These are phyloP conservation scores for Marchantia paleacea DNA, from an alignment of 225 moss, liverwort and hornwort genomes.

Conservation along the genomic window DNA sequence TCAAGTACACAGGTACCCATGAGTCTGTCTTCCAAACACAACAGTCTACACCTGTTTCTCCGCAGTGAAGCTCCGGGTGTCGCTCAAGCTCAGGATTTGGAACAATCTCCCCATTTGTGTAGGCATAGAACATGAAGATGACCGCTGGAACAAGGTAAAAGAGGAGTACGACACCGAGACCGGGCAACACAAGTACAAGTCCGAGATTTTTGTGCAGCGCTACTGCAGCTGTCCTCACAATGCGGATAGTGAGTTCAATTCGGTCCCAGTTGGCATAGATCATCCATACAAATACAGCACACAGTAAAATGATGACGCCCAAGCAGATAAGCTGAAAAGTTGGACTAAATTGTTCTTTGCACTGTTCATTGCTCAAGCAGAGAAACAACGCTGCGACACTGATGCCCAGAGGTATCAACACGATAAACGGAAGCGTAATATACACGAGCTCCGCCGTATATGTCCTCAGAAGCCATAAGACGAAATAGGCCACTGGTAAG, in stretches of 20 bases:
- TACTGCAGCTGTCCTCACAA: constrained; percentile 64
- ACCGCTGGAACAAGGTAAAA: constrained; percentile 46
- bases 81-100: constrained; percentile 52
- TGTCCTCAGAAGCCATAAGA: constrained; percentile 53
- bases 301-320: constrained; percentile 43
- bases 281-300: constrained; percentile 41
- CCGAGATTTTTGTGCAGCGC: constrained; percentile 66
- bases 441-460: constrained; percentile 70
- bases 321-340: constrained; percentile 27
- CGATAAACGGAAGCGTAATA: constrained; percentile 52
- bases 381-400: constrained; percentile 46
- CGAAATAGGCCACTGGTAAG: constrained; percentile 45
- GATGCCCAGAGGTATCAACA: constrained; percentile 48
- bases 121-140: constrained; percentile 50
- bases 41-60: constrained; percentile 43
- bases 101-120: constrained; percentile 60
- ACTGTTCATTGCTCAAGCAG: constrained; percentile 47
- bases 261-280: constrained; percentile 61
- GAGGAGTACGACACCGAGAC: constrained; percentile 39
- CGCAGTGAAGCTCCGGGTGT: constrained; percentile 46
- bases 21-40: constrained; percentile 67
- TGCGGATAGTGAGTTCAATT: constrained; percentile 54
- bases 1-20: constrained; percentile 64
- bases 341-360: constrained; percentile 41
- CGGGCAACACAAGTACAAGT: constrained; percentile 60